These are phyloP conservation scores for Paramecium tetraurelia DNA, from an alignment of 73 alveolate genomes.

Conservation along the genomic window DNA sequence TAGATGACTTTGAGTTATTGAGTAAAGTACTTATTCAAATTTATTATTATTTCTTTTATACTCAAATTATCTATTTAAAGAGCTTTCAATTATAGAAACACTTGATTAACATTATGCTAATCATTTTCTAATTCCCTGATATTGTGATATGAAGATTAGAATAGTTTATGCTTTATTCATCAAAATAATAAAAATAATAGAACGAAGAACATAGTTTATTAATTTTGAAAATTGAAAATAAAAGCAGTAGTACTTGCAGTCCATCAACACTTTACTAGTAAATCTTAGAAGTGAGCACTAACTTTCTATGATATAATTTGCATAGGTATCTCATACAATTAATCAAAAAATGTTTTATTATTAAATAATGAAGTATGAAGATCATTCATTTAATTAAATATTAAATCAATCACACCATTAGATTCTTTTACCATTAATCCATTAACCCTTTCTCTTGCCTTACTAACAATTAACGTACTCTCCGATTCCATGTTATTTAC, in stretches of 20 bases:
- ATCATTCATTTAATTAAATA: neutral
- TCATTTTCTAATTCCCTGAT: neutral
- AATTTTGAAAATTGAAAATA: no score
- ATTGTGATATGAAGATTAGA: no score
- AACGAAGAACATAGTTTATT: no score
- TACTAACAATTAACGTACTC: conserved; percentile 7
- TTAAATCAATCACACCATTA: conserved; percentile 55
- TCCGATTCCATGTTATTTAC: conserved; percentile 56
- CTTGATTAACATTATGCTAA: neutral
- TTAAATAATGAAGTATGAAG: neutral
- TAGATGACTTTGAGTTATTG: neutral
- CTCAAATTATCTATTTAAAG: neutral
- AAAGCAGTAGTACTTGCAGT: neutral
- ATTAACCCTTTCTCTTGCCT: conserved; percentile 52
- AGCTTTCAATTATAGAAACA: neutral
- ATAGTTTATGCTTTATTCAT: no score
- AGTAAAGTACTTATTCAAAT: neutral
- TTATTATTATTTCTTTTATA: neutral
- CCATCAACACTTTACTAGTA: neutral
- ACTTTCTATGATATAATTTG: neutral
- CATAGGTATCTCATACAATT: neutral
- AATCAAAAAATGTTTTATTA: neutral
- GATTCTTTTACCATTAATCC: conserved; percentile 56
- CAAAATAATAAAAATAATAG: no score
- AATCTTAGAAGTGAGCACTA: neutral